Evolutionary conservation across 164 flowering plant species (phyloP).

Genomic region (Annona squamosa): DNA sequence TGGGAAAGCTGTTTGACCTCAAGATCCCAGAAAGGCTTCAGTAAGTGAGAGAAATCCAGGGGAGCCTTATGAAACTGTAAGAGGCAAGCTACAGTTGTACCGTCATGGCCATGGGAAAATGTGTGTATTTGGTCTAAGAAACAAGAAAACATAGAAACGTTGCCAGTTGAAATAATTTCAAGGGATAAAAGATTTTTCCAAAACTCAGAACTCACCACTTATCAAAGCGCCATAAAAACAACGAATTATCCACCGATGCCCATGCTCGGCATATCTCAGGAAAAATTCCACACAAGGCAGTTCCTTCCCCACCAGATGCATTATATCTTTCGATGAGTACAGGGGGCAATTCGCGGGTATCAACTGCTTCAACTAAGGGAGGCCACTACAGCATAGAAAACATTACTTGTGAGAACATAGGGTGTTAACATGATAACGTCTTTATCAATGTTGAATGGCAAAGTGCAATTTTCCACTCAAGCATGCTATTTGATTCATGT

Average conservation of each 20-base stretch:
- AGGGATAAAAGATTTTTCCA: not conserved
- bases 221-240: conserved; percentile 98
- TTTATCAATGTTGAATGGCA: no score
- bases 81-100: not conserved
- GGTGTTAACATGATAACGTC: no score
- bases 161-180: not conserved
- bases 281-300: conserved; percentile 94
- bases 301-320: conserved; percentile 96
- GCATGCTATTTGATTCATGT: no score
- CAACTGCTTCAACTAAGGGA: conserved; percentile 82
- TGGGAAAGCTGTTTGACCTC: not conserved
- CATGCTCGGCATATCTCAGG: conserved; percentile 97
- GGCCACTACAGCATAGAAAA: conserved; percentile 68
- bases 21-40: not conserved
- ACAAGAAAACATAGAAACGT: not conserved
- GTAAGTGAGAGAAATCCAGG: not conserved
- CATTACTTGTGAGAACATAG: not conserved
- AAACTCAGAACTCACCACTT: conserved; percentile 53
- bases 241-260: conserved; percentile 93
- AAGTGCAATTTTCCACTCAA: no score
- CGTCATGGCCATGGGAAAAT: not conserved
- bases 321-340: conserved; percentile 86
- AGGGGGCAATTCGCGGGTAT: conserved; percentile 81
- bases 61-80: not conserved
- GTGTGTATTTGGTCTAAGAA: not conserved